A percentile compares a stretch with the other conserved stretches of the same genome.
These are phyloP conservation scores for Cercophora scortea DNA, from an alignment of 495 filamentous ascomycete species.

Conservation along the genomic window DNA sequence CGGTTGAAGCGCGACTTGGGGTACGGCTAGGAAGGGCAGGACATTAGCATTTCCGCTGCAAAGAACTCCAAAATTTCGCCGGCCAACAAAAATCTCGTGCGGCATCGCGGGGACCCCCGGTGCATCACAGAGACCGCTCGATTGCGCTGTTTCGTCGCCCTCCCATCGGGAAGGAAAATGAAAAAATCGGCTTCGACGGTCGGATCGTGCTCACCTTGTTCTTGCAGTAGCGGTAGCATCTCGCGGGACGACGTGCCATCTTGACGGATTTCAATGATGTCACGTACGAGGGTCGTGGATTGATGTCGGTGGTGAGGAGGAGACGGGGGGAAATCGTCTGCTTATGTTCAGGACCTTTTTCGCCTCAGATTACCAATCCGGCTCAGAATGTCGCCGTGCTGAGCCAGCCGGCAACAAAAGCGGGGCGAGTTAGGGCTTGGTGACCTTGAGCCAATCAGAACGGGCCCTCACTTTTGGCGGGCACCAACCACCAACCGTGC, in stretches of 20 bases:
- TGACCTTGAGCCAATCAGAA: conserved; percentile 19
- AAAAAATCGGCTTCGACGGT: conserved; percentile 3
- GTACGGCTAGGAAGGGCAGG: conserved; percentile 64
- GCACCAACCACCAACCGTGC: background rate
- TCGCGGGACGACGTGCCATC: conserved; percentile 97
- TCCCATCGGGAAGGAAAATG: conserved; percentile 1
- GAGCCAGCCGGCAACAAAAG: conserved; percentile 10
- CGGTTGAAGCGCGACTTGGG: conserved; percentile 99
- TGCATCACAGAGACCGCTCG: background rate
- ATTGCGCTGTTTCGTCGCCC: background rate
- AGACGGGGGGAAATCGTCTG: conserved; percentile 23
- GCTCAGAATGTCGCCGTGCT: conserved; percentile 13
- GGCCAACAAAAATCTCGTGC: background rate
- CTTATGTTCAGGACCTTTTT: conserved; percentile 32
- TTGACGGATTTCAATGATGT: conserved; percentile 54
- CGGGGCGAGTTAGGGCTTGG: conserved; percentile 38
- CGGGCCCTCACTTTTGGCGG: conserved; percentile 1
- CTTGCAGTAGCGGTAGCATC: conserved; percentile 99
- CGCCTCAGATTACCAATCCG: conserved; percentile 28
- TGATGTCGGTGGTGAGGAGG: conserved; percentile 24
- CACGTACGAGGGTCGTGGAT: conserved; percentile 26
- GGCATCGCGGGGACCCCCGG: background rate
- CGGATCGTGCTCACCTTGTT: conserved; percentile 74
- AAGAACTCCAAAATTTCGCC: conserved; percentile 1
- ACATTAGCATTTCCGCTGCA: conserved; percentile 18